phyloP scores from a whole-genome alignment of 345 rosid species.

The Adansonia digitata region DNA sequence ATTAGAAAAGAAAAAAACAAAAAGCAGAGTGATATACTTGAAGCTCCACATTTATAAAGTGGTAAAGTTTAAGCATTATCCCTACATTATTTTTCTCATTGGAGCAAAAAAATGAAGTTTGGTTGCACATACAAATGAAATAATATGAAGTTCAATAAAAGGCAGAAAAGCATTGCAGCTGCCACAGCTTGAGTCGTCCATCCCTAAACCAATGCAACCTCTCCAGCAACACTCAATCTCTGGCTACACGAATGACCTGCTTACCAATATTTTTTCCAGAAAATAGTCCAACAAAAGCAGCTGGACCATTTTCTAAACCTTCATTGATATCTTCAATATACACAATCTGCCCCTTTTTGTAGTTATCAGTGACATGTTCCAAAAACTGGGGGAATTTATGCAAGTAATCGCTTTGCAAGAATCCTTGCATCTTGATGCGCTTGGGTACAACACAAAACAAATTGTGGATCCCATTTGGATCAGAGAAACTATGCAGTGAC shows the following conservation, averaged over 20 bases:
- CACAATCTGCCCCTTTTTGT: constrained; percentile 56
- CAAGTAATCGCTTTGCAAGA: constrained; percentile 60
- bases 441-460: constrained; percentile 37
- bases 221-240: constrained; percentile 13
- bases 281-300: constrained; percentile 62
- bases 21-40: not conserved
- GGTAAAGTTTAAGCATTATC: not conserved
- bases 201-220: not conserved
- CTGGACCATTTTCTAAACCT: constrained; percentile 56
- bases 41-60: not conserved
- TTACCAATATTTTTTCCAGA: constrained; percentile 63
- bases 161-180: not conserved
- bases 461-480: constrained; percentile 42
- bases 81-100: not conserved
- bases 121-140: not conserved
- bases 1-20: too few relatives aligned
- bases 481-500: constrained; percentile 33
- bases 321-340: constrained; percentile 60
- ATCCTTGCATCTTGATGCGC: constrained; percentile 56
- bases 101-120: not conserved
- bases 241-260: constrained; percentile 35
- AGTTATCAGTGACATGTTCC: constrained; percentile 32
- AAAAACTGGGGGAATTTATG: constrained; percentile 45
- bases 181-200: not conserved
- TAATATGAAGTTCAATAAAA: not conserved